Evolutionary conservation across 2,329 filamentous ascomycete genomes (phyloP).

Genomic region (Exophiala sp.): DNA sequence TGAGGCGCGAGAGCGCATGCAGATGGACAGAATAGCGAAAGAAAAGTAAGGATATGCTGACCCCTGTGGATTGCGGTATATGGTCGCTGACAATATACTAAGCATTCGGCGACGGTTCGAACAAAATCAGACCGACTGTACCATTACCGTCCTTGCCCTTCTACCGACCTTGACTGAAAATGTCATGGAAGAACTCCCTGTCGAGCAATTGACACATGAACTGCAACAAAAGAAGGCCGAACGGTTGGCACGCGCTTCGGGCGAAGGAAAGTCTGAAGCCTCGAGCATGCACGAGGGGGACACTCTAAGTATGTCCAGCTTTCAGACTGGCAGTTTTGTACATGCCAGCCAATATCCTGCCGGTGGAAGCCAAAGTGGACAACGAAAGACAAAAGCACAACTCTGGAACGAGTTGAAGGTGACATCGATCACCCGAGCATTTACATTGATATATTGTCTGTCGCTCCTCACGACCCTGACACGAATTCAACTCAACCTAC

Average conservation of each 20-base stretch:
- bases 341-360: slow-evolving; percentile 67
- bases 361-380: slow-evolving; percentile 38
- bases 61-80: neutral
- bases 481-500: slow-evolving; percentile 90
- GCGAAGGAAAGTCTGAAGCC: slow-evolving; percentile 52
- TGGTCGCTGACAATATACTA: slow-evolving; percentile 14
- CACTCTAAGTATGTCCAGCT: slow-evolving; percentile 65
- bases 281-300: slow-evolving; percentile 78
- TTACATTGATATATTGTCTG: slow-evolving; percentile 87
- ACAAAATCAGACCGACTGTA: slow-evolving; percentile 98
- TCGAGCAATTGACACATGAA: slow-evolving; percentile 87
- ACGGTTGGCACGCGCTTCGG: slow-evolving; percentile 43
- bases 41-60: slow-evolving; percentile 66
- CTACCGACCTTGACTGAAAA: slow-evolving; percentile 87
- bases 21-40: slow-evolving; percentile 87
- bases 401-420: slow-evolving; percentile 98
- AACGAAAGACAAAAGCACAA: slow-evolving; percentile 76
- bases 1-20: slow-evolving; percentile 93
- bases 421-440: slow-evolving; percentile 78
- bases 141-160: slow-evolving; percentile 92
- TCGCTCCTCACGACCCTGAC: slow-evolving; percentile 86
- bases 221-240: slow-evolving; percentile 88
- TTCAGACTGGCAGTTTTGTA: slow-evolving; percentile 74
- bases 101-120: slow-evolving; percentile 94
- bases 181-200: slow-evolving; percentile 78